These are phyloP conservation scores for Kodamaea restingae DNA, from an alignment of 805 yeast species.

Conservation along the genomic window DNA sequence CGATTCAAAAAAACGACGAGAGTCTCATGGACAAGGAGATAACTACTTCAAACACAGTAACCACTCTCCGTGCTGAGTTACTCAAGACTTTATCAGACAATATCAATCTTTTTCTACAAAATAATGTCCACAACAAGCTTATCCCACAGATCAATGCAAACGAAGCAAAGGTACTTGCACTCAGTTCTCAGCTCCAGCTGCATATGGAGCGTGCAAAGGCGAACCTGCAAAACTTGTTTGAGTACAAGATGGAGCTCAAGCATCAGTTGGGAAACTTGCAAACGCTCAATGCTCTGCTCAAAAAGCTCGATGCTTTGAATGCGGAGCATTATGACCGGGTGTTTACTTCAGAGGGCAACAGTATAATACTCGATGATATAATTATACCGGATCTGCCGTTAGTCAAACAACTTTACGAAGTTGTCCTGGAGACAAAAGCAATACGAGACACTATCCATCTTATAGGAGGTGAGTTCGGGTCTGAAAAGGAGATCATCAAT, in stretches of 20 bases:
- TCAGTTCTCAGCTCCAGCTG: constrained; percentile 30
- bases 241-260: constrained; percentile 27
- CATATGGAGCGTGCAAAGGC: constrained; percentile 36
- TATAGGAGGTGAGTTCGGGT: constrained; percentile 46
- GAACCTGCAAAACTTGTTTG: constrained; percentile 28
- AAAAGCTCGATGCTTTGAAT: constrained; percentile 23
- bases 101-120: constrained; percentile 4
- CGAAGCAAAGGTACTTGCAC: constrained; percentile 21
- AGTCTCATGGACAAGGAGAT: not conserved
- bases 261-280: constrained; percentile 22
- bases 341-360: constrained; percentile 10
- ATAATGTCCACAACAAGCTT: constrained; percentile 1
- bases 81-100: constrained; percentile 7
- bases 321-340: constrained; percentile 17
- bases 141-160: constrained; percentile 9
- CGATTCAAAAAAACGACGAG: not conserved
- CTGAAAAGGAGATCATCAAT: constrained; percentile 31
- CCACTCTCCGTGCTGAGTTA: constrained; percentile 5
- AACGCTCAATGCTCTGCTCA: constrained; percentile 23
- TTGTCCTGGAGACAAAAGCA: constrained; percentile 64
- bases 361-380: constrained; percentile 30
- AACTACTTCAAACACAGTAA: not conserved
- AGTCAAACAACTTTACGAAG: constrained; percentile 53
- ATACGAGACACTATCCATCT: constrained; percentile 62
- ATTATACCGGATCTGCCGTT: constrained; percentile 37